Evolutionary conservation across 192 early-diverging fungal species (phyloP).

Genomic region (Backusella psychrophila): DNA sequence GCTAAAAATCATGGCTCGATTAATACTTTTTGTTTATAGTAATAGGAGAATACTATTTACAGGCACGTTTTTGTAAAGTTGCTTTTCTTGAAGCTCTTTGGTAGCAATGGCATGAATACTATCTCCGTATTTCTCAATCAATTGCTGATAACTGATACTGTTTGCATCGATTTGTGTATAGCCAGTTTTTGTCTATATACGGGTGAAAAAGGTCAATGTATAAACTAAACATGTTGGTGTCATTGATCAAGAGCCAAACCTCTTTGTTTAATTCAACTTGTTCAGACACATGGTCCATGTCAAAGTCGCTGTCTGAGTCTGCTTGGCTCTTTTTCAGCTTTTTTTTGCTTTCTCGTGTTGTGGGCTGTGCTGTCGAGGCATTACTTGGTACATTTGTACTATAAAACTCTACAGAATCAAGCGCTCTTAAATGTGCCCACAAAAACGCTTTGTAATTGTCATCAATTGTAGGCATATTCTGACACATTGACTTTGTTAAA

Average conservation of each 20-base stretch:
- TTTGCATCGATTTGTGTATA: neutral
- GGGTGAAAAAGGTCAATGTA: neutral
- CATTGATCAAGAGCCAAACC: neutral
- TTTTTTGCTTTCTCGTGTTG: neutral
- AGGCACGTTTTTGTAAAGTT: constrained; percentile 16
- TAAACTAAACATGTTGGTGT: neutral
- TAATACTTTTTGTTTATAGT: neutral
- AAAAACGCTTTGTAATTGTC: constrained; percentile 18
- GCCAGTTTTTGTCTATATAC: neutral
- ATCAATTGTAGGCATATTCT: neutral
- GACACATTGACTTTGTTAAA: neutral
- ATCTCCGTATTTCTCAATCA: constrained; percentile 13
- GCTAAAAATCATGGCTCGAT: neutral
- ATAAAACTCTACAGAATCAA: neutral
- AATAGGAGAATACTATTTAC: constrained; percentile 3
- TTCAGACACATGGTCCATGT: neutral
- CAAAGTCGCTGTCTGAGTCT: neutral
- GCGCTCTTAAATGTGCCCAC: neutral
- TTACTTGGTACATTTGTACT: neutral
- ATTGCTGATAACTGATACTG: neutral
- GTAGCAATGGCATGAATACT: neutral
- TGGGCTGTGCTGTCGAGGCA: neutral
- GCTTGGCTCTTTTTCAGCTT: neutral
- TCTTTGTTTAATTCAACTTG: neutral
- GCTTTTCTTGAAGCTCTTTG: constrained; percentile 15